phyloP scores from a whole-genome alignment of 1,284 basidiomycete species.

The Bjerkandera adusta region DNA sequence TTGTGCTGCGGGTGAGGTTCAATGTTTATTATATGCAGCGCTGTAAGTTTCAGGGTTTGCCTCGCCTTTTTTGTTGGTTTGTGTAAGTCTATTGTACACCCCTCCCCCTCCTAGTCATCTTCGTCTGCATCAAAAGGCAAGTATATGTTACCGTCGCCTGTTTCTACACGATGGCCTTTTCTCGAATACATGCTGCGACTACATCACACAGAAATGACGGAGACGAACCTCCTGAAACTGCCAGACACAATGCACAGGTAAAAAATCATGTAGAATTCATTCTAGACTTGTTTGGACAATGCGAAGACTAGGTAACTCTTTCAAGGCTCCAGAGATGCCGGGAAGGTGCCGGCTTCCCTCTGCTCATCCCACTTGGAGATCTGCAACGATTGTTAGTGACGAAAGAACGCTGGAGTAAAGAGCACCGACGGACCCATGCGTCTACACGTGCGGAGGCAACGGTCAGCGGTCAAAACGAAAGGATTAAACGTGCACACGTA shows the following conservation, averaged over 20 bases:
- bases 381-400: conserved; percentile 39
- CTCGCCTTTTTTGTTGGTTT: background rate
- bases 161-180: no score
- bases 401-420: background rate
- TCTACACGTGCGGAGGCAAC: conserved; percentile 32
- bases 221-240: no score
- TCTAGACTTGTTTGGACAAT: no score
- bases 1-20: conserved; percentile 4
- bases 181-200: no score
- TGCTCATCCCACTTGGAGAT: conserved; percentile 89
- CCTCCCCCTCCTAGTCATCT: background rate
- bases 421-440: conserved; percentile 48
- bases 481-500: conserved; percentile 45
- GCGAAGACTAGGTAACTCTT: no score
- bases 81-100: conserved; percentile 11
- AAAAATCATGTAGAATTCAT: no score
- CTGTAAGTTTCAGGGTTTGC: background rate
- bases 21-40: no score
- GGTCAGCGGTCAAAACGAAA: conserved; percentile 8
- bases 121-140: conserved; percentile 2
- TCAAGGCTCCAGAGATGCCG: conserved; percentile 82
- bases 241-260: no score
- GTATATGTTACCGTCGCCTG: conserved; percentile 8
- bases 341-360: conserved; percentile 90
- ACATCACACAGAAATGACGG: no score